Base-by-base conservation (phyloP, 2,329 filamentous ascomycete genomes). In the Emergomyces pasteurianus region DNA sequence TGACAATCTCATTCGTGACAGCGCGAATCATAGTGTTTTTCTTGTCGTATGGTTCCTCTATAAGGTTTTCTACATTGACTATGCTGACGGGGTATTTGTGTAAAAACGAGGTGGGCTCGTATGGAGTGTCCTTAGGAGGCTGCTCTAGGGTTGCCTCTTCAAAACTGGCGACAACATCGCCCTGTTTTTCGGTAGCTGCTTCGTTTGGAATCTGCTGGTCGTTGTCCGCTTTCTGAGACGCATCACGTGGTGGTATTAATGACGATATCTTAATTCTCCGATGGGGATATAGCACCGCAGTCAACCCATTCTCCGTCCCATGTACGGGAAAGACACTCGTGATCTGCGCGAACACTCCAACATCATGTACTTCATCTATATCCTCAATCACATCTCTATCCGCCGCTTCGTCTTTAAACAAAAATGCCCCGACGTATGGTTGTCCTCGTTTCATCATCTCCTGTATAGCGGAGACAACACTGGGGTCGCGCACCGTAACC, bases 381-480 rank as follows among this genome's bases (percentile, higher is more conserved):
- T 87, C 92, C 65, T 92, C 89, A 71, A 99, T 97, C 56, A 95
- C 84, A 74, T 99, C 95, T 71, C 90, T 89, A 72, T 97, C 94
- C 64, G 89, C 88, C 64, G 90, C 88, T 71, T 96, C 92, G 71
- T 99, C 92, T 75, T 97, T 97, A 79, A 97, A 91, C 70, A 99
- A 75, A 76, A 99, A 99, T 2, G 92, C 92, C 64, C 94, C 94
- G 47, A 99, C 90, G 69, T 99, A 99, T 28, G 92, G 95, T 74
- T 99, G 95, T 0, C 94, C 94, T 58, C 92, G 83, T 80, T 95
- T 96, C 73, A 97, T 90, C 82, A 96, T 94, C 72, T 99, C 95
- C 62, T 92, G 88, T 66, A 99, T 95, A 26, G 94, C 94, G 46
- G 86, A 86, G 16, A 92, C 88, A 42, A 99, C 94, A 67, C 94